Conservation (phyloP, 345 rosid genomes). For the Eucalyptus dawsonii region DNA sequence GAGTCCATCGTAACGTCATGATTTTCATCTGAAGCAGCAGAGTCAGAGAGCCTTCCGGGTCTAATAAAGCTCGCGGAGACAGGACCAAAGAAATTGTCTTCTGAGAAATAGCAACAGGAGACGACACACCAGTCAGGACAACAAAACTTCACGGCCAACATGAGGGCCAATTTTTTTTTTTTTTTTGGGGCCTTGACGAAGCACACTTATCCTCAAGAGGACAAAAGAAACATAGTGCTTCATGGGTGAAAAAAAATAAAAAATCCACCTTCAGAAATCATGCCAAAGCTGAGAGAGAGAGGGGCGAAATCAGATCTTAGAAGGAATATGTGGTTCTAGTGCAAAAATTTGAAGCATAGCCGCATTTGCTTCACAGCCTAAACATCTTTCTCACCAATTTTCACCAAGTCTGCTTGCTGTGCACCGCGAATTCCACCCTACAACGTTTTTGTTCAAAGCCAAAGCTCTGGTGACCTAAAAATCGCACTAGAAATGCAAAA, state of each 20-base stretch:
- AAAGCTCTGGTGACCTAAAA: neutral
- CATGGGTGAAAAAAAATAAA: neutral
- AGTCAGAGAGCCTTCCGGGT: conserved; percentile 53
- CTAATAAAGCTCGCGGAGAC: conserved; percentile 75
- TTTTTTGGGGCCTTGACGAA: no score
- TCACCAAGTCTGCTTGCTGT: neutral
- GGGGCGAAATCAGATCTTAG: neutral
- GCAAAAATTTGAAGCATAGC: neutral
- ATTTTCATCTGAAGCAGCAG: conserved; percentile 55
- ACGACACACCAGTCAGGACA: neutral
- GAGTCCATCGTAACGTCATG: conserved; percentile 93
- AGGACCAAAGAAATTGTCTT: conserved; percentile 75
- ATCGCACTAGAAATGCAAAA: neutral
- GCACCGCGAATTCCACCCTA: neutral
- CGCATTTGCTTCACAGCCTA: neutral
- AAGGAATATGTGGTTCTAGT: neutral
- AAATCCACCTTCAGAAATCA: no score
- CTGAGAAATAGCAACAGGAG: neutral
- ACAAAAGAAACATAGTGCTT: no score
- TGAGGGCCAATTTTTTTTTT: neutral
- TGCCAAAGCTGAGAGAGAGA: no score
- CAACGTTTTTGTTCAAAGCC: neutral
- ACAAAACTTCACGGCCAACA: neutral
- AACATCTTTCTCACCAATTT: neutral
- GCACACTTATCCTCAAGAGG: no score